These are phyloP conservation scores for Acer saccharum DNA, from an alignment of 345 rosid species.

Conservation along the genomic window DNA sequence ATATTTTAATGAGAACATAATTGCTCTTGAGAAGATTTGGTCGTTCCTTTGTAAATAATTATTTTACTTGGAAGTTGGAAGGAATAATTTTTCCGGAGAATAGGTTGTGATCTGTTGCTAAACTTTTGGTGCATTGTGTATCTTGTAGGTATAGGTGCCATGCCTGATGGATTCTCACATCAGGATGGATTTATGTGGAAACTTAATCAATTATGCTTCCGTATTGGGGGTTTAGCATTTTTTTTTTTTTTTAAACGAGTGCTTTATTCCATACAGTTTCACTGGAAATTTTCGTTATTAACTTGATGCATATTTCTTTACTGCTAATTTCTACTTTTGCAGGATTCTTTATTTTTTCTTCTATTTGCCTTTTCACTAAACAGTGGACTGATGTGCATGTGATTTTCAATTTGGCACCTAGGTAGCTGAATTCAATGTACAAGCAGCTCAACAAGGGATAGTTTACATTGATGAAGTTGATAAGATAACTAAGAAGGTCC, in stretches of 20 bases:
- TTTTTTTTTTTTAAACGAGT: not conserved
- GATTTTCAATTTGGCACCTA: constrained; percentile 34
- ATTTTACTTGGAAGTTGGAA: not conserved
- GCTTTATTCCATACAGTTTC: not conserved
- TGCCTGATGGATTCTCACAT: not conserved
- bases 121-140: not conserved
- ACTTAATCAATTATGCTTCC: not conserved
- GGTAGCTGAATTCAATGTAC: constrained; percentile 91
- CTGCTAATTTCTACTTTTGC: not conserved
- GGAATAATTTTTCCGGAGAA: not conserved
- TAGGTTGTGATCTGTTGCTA: not conserved
- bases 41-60: not conserved
- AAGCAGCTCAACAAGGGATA: constrained; percentile 96
- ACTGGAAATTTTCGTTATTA: not conserved
- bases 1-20: not conserved
- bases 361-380: not conserved
- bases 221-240: too few species aligned
- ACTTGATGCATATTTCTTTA: not conserved
- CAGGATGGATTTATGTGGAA: not conserved
- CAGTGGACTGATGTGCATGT: constrained; percentile 8
- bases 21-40: not conserved
- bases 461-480: constrained; percentile 98
- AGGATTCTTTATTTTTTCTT: constrained; percentile 6
- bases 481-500: constrained; percentile 93
- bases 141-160: not conserved